phyloP scores from a whole-genome alignment of 371 early-diverging fungal genomes.

The Mortierella sp. region DNA sequence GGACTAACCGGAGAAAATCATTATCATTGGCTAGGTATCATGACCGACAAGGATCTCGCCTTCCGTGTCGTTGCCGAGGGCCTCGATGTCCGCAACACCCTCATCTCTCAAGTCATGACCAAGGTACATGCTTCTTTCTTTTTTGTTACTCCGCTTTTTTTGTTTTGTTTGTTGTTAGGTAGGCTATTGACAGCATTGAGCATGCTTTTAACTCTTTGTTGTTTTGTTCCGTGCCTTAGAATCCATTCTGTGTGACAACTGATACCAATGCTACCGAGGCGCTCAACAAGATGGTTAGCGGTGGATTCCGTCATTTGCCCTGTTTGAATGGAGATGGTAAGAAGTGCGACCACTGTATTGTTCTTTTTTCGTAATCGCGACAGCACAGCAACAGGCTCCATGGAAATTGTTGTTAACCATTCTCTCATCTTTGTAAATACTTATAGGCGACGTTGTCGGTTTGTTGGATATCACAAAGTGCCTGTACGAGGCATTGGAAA shows the following conservation, averaged over 20 bases:
- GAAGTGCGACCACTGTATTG: background rate
- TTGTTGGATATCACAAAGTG: slow-evolving; percentile 95
- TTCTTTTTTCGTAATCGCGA: background rate
- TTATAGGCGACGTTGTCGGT: slow-evolving; percentile 88
- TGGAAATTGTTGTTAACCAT: background rate
- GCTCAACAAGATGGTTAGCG: slow-evolving; percentile 83
- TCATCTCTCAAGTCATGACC: slow-evolving; percentile 85
- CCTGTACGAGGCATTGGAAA: slow-evolving; percentile 92
- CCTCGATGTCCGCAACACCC: slow-evolving; percentile 75
- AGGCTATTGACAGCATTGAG: background rate
- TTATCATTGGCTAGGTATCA: slow-evolving; percentile 71
- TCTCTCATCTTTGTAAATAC: background rate
- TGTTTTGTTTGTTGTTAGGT: background rate
- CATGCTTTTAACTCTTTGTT: slow-evolving; percentile 3
- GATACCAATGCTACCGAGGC: slow-evolving; percentile 80
- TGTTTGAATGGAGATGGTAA: slow-evolving; percentile 45
- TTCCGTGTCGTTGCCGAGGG: slow-evolving; percentile 91
- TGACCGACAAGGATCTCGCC: slow-evolving; percentile 85
- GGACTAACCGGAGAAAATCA: background rate
- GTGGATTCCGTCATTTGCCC: slow-evolving; percentile 86
- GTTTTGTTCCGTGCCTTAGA: slow-evolving; percentile 23
- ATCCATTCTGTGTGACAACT: slow-evolving; percentile 77
- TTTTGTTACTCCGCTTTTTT: slow-evolving; percentile 1
- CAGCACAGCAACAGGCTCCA: background rate
- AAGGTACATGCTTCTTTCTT: slow-evolving; percentile 26